Conservation (phyloP, 768 basidiomycete species). For the Auriculariales sp. region DNA sequence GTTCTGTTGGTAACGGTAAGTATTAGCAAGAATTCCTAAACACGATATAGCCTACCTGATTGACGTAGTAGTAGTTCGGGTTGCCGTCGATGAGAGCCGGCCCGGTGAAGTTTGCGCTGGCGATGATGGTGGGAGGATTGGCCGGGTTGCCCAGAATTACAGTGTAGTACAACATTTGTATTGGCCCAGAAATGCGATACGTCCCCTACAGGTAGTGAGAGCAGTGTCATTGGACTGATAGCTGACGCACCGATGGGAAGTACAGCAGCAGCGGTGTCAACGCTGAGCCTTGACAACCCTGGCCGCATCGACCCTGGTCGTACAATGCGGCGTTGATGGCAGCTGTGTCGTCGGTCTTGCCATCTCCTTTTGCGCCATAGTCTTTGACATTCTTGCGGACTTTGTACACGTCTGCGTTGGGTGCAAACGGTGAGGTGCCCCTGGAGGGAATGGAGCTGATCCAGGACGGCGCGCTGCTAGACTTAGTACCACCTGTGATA, state of each 20-base stretch:
- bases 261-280: background rate
- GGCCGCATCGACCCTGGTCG: conserved; percentile 17
- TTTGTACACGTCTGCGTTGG: background rate
- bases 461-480: background rate
- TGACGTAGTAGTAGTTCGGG: background rate
- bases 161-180: conserved; percentile 16
- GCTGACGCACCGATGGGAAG: background rate
- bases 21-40: background rate
- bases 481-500: background rate
- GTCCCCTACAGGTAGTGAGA: conserved; percentile 13
- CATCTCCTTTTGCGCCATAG: conserved; percentile 61
- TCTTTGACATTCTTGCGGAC: conserved; percentile 37
- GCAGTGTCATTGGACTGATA: too few relatives aligned
- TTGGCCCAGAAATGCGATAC: conserved; percentile 17
- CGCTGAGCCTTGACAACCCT: background rate
- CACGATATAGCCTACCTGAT: background rate
- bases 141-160: conserved; percentile 8
- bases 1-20: background rate
- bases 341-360: conserved; percentile 58
- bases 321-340: conserved; percentile 47
- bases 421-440: background rate
- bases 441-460: background rate
- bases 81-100: conserved; percentile 8
- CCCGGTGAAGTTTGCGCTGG: conserved; percentile 8
- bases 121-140: conserved; percentile 6